Evolutionary conservation across 2,329 filamentous ascomycete genomes (phyloP).

Genomic region (Annulohypoxylon truncatum): DNA sequence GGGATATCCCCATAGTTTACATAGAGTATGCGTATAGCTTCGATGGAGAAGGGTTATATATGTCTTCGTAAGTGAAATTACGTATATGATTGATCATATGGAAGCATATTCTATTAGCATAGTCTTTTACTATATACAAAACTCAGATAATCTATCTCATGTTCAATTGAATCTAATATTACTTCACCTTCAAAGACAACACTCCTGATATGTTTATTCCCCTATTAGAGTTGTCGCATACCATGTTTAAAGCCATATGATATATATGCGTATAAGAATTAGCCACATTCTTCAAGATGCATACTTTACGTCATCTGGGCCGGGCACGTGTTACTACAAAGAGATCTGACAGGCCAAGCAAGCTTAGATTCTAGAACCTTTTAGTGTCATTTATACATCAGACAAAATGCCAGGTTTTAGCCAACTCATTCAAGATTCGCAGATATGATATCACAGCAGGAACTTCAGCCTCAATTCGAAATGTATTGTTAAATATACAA

Average conservation of each 20-base stretch:
- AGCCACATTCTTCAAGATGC: not conserved
- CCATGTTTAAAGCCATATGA: not conserved
- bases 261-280: not conserved
- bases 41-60: too few relatives aligned
- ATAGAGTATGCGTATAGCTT: not conserved
- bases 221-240: not conserved
- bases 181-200: too few relatives aligned
- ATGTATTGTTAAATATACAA: not conserved
- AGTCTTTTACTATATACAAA: too few relatives aligned
- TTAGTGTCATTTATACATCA: constrained; percentile 5
- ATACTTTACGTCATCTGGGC: constrained; percentile 27
- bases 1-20: not conserved
- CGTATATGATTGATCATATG: not conserved
- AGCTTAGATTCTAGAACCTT: constrained; percentile 17
- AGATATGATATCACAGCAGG: not conserved
- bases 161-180: not conserved
- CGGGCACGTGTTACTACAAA: constrained; percentile 26
- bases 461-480: not conserved
- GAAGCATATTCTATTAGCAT: too few relatives aligned
- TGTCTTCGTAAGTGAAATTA: not conserved
- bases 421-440: not conserved
- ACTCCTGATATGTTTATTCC: not conserved
- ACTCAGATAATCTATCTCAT: not conserved
- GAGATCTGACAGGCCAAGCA: constrained; percentile 21
- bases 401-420: not conserved